Evolutionary conservation across 1,139 yeast species (phyloP).

Genomic region (Magnusiomyces tetraspermus): DNA sequence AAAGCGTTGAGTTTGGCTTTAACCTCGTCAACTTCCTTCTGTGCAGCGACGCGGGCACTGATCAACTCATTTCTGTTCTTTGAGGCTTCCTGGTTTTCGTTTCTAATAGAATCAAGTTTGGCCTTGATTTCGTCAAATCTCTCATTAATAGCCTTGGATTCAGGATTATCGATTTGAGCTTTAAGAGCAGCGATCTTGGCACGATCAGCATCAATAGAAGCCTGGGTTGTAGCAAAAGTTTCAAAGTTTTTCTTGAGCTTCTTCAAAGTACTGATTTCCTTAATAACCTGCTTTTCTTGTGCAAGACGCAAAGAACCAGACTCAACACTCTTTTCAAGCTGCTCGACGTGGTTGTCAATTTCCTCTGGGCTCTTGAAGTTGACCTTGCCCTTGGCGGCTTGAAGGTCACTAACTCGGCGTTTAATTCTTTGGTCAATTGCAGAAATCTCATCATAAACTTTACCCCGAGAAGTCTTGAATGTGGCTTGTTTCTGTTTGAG

Average conservation of each 20-base stretch:
- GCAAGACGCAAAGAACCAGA: conserved; percentile 79
- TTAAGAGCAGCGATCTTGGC: conserved; percentile 68
- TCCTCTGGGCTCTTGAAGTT: conserved; percentile 69
- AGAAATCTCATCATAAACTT: conserved; percentile 64
- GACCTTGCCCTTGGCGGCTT: conserved; percentile 54
- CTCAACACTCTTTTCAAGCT: conserved; percentile 66
- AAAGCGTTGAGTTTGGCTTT: conserved; percentile 55
- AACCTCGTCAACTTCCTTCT: conserved; percentile 57
- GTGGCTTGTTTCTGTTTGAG: conserved; percentile 61
- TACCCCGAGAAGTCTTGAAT: conserved; percentile 59
- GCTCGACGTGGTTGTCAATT: conserved; percentile 60
- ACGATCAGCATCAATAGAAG: conserved; percentile 71
- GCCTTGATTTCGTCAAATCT: conserved; percentile 49
- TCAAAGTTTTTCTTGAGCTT: conserved; percentile 75
- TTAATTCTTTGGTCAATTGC: conserved; percentile 61
- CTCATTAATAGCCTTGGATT: conserved; percentile 51
- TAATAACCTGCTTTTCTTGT: conserved; percentile 78
- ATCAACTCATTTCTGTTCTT: conserved; percentile 57
- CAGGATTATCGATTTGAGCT: conserved; percentile 51
- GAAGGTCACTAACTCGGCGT: conserved; percentile 69
- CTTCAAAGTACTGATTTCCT: conserved; percentile 78
- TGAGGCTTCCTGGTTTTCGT: conserved; percentile 53
- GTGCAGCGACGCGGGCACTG: conserved; percentile 59
- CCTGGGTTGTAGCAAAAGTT: conserved; percentile 64
- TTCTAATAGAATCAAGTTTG: conserved; percentile 51